Conservation (phyloP, 768 basidiomycete species). For the Mycena galopus region DNA sequence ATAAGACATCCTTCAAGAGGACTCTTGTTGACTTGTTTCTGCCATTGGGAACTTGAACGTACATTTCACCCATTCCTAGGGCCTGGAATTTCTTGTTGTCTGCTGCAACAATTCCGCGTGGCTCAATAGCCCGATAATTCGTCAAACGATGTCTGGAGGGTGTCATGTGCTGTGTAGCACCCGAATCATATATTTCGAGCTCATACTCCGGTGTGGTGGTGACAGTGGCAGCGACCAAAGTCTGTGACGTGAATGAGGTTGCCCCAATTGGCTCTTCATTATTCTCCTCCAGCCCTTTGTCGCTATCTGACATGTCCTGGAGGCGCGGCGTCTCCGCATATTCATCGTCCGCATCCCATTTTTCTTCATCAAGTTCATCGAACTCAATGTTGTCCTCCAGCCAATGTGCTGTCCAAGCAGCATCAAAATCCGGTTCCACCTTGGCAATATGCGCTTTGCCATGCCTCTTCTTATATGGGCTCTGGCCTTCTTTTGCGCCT, state of each 20-base stretch:
- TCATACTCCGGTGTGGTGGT: not conserved
- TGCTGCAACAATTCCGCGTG: not conserved
- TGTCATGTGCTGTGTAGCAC: not conserved
- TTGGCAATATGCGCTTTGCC: not conserved
- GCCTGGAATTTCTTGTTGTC: not conserved
- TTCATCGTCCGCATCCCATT: no score
- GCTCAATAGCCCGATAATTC: not conserved
- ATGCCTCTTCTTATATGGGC: not conserved
- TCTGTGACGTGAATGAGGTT: not conserved
- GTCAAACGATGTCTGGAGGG: not conserved
- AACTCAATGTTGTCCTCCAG: not conserved
- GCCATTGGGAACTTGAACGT: not conserved
- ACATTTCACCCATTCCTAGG: not conserved
- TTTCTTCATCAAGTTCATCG: not conserved
- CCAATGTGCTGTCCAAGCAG: not conserved
- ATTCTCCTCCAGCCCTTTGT: no score
- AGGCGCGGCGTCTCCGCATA: no score
- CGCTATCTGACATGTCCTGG: no score
- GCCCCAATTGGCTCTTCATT: no score
- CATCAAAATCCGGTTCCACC: not conserved
- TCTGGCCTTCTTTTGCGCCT: not conserved
- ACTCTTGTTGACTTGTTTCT: no score
- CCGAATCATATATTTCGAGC: constrained; percentile 5
- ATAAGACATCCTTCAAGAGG: no score
- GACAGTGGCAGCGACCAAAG: not conserved